A percentile compares a stretch with the other conserved stretches of the same genome.
phyloP scores from a whole-genome alignment of 2,329 filamentous ascomycete species.

The Moelleriella libera region DNA sequence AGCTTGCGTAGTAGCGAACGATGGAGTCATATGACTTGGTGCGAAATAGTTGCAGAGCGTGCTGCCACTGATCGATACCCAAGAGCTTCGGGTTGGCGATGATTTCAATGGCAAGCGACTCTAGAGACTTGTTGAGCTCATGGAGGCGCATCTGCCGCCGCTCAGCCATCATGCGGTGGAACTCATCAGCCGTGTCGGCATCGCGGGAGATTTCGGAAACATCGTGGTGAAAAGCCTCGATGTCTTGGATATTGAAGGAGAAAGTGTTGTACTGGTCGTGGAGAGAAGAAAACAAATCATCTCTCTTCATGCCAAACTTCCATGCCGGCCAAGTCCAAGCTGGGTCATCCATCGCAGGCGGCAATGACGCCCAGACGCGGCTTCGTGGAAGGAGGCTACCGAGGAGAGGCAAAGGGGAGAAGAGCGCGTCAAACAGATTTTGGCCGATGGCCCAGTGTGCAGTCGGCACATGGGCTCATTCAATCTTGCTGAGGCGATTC shows the following conservation, averaged over 20 bases:
- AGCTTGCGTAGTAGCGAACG: slow-evolving; percentile 44
- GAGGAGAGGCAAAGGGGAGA: not conserved
- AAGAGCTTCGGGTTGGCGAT: slow-evolving; percentile 45
- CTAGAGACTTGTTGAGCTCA: slow-evolving; percentile 40
- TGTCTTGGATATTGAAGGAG: slow-evolving; percentile 40
- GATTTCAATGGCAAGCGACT: slow-evolving; percentile 45
- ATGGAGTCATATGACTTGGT: slow-evolving; percentile 45
- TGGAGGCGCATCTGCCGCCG: slow-evolving; percentile 38
- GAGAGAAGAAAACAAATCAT: slow-evolving; percentile 41
- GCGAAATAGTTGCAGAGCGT: slow-evolving; percentile 43
- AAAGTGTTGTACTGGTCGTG: slow-evolving; percentile 48
- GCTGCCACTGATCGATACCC: slow-evolving; percentile 43
- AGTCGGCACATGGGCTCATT: slow-evolving; percentile 4
- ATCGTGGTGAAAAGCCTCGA: slow-evolving; percentile 46
- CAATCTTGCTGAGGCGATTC: slow-evolving; percentile 3
- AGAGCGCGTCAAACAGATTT: slow-evolving; percentile 1
- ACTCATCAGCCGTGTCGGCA: slow-evolving; percentile 35
- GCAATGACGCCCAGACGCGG: not conserved
- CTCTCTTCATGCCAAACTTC: slow-evolving; percentile 49
- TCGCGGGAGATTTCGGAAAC: slow-evolving; percentile 42
- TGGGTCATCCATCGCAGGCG: slow-evolving; percentile 37
- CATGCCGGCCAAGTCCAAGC: slow-evolving; percentile 41
- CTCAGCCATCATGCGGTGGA: slow-evolving; percentile 36
- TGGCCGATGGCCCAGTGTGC: slow-evolving; percentile 1
- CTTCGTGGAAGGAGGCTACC: not conserved